Base-by-base conservation (phyloP, 495 filamentous ascomycete genomes). In the Trichoderma erinaceum region DNA sequence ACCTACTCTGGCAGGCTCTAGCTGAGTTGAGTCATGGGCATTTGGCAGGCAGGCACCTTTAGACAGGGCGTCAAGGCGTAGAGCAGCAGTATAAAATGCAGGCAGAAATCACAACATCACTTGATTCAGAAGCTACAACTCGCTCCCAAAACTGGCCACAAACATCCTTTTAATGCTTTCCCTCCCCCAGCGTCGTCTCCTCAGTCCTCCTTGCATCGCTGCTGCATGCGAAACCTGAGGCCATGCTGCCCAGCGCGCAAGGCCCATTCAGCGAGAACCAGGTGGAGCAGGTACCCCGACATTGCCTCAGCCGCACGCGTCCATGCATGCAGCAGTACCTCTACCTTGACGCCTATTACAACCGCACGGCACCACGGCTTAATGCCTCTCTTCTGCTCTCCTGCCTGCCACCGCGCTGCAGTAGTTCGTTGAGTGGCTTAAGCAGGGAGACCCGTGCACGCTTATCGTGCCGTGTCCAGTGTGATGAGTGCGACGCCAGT, bases 301-400 rank as follows among this genome's bases (percentile, higher is more conserved):
- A 25, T 32, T 61, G 56, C 56, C 27, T 61, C 56, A 61, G 56
- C 56, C 56, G 56, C 56, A 61, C 56, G 56, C 56, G 56, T 29
- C 11, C 13, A 11, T 16, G 8, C 11, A 13, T 32, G 44, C 3
- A 48, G 44, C 44, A 8, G 48, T 52, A 52, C 48, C 48, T 61
- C 16, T 56, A 48, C n/a, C 12, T 48, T 7, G 15, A 29, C 29
- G 29, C 29, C 29, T 29, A 29, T 29, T 4, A 4, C 29, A 29
- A 29, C 29, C 29, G 29, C 29, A 29, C n/a, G 13, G n/a, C 44
- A 15, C n/a, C n/a, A 16, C 4, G 44, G 44, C n/a, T 48, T 48
- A 16, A 15, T n/a, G 6, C n/a, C n/a, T 15, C 44, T 48, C 11
- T 21, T 7, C 25, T 25, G 3, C 21, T 48, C 44, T n/a, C 44